phyloP scores from a whole-genome alignment of 2,329 filamentous ascomycete species.

The Trichoderma arundinaceum region DNA sequence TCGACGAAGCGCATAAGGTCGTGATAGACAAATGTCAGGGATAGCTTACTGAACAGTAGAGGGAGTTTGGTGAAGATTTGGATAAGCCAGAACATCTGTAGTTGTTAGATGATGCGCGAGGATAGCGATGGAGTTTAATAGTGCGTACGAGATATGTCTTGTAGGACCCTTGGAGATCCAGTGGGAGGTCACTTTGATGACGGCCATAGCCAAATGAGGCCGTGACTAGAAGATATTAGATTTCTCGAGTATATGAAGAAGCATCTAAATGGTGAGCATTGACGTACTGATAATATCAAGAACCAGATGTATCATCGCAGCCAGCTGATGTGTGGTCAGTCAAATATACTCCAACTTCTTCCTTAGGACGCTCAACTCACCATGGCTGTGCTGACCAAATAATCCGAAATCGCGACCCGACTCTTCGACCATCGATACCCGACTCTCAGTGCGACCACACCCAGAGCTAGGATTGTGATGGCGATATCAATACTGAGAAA shows the following conservation, averaged over 20 bases:
- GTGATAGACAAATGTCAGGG: conserved; percentile 3
- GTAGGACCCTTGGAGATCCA: conserved; percentile 6
- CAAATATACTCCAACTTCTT: neutral
- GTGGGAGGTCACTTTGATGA: conserved; percentile 2
- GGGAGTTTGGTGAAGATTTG: conserved; percentile 10
- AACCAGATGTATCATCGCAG: neutral
- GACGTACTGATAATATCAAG: conserved; percentile 4
- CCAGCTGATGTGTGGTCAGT: neutral
- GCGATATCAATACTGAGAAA: conserved; percentile 3
- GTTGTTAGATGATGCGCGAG: neutral
- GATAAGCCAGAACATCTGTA: conserved; percentile 7
- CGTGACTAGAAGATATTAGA: neutral
- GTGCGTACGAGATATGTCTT: neutral
- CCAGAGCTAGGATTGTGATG: neutral
- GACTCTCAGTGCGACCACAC: neutral
- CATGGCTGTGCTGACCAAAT: neutral
- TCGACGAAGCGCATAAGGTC: conserved; percentile 6
- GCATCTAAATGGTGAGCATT: neutral
- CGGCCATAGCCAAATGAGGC: conserved; percentile 10
- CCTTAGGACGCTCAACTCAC: neutral
- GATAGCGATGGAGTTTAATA: neutral
- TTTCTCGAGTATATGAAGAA: neutral
- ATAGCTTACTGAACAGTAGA: conserved; percentile 3
- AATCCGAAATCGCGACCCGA: neutral
- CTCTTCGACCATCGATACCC: neutral